Evolutionary conservation across 306 rosid species (phyloP).

Genomic region (Fagus crenata): DNA sequence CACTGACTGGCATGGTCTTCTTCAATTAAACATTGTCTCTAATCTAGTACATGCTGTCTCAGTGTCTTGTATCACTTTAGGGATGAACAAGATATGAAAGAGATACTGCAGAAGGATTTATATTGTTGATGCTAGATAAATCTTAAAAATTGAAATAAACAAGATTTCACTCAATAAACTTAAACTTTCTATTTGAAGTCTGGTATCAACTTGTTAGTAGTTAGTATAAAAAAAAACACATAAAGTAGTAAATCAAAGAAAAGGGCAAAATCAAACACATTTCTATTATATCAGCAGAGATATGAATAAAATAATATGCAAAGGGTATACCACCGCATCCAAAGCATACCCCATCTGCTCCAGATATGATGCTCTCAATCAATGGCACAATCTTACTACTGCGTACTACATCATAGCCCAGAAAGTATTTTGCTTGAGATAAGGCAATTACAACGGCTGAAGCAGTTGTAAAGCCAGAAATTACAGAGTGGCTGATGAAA

Average conservation of each 20-base stretch:
- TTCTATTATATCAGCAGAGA: slow-evolving; percentile 13
- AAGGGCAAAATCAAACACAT: not conserved
- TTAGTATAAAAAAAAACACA: not conserved
- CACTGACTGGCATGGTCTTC: not conserved
- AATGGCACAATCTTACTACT: slow-evolving; percentile 92
- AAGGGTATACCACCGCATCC: slow-evolving; percentile 32
- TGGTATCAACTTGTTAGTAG: not conserved
- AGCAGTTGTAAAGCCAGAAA: slow-evolving; percentile 95
- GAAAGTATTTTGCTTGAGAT: slow-evolving; percentile 88
- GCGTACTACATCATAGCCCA: slow-evolving; percentile 69
- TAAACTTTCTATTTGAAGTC: not conserved
- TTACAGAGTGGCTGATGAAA: slow-evolving; percentile 96
- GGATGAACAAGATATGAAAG: not conserved
- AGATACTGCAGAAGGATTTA: not conserved
- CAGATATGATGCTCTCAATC: slow-evolving; percentile 80
- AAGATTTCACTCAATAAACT: not conserved
- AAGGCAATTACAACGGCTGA: slow-evolving; percentile 95
- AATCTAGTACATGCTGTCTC: not conserved
- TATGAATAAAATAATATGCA: slow-evolving; percentile 24
- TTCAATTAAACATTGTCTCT: not conserved
- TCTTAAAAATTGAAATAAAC: not conserved
- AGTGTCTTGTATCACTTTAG: not conserved
- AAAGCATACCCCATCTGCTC: slow-evolving; percentile 81
- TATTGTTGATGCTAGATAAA: not conserved
- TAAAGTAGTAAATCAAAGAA: slow-evolving; percentile 5